A percentile compares a stretch with the other conserved stretches of the same genome.
These are phyloP conservation scores for Tricholoma hemisulphureum DNA, from an alignment of 768 basidiomycete genomes.

Conservation along the genomic window DNA sequence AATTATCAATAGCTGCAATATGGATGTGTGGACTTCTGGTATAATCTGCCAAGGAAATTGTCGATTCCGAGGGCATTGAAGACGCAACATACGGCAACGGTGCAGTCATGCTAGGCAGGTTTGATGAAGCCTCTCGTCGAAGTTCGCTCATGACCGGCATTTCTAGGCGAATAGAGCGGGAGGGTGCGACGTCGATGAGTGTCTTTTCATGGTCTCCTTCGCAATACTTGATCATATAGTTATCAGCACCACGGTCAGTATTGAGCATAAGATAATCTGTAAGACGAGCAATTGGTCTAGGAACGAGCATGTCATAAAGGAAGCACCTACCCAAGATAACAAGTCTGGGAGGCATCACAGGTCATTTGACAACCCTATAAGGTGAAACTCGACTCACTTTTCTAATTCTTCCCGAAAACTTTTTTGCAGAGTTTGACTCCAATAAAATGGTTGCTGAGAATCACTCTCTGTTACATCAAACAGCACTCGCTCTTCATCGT, in stretches of 20 bases:
- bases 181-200: constrained; percentile 76
- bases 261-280: constrained; percentile 90
- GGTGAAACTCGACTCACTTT: constrained; percentile 50
- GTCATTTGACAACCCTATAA: constrained; percentile 3
- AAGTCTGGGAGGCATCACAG: constrained; percentile 46
- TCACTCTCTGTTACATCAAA: constrained; percentile 65
- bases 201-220: constrained; percentile 77
- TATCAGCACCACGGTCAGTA: constrained; percentile 85
- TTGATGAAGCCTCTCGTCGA: constrained; percentile 39
- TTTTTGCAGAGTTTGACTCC: constrained; percentile 75
- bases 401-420: constrained; percentile 87
- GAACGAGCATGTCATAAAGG: not conserved
- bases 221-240: constrained; percentile 92
- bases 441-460: constrained; percentile 68
- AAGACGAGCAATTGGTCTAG: not conserved
- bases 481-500: constrained; percentile 69
- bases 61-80: constrained; percentile 35
- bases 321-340: constrained; percentile 68
- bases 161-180: constrained; percentile 59
- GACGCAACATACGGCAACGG: constrained; percentile 39
- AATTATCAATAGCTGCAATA: constrained; percentile 92
- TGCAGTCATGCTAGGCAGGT: constrained; percentile 35
- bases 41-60: constrained; percentile 43
- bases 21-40: constrained; percentile 77
- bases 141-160: constrained; percentile 78